These are phyloP conservation scores for Zymoseptoria crescenta DNA, from an alignment of 2,329 filamentous ascomycete species.

Conservation along the genomic window DNA sequence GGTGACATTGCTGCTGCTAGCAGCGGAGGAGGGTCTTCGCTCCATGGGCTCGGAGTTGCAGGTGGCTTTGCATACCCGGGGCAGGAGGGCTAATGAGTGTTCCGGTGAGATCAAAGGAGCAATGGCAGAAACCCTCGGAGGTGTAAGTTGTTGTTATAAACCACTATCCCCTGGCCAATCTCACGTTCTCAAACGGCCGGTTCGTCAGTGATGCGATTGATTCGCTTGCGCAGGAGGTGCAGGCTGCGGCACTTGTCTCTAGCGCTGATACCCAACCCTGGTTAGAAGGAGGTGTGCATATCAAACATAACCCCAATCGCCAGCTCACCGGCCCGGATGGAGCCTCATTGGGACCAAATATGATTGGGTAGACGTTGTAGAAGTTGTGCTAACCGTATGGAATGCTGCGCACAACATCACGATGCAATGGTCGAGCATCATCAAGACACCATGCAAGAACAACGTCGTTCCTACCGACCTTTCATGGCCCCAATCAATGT, in stretches of 20 bases:
- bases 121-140: neutral
- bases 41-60: slow-evolving; percentile 6
- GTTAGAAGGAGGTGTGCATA: neutral
- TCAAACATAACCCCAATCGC: neutral
- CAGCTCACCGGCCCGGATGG: neutral
- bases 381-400: neutral
- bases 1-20: slow-evolving; percentile 7
- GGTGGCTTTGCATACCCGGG: neutral
- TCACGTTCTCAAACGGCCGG: neutral
- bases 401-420: neutral
- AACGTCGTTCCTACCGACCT: neutral
- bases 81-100: neutral
- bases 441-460: neutral
- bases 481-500: neutral
- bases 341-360: neutral
- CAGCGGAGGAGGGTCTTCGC: slow-evolving; percentile 2
- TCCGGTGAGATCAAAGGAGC: neutral
- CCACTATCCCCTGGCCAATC: neutral
- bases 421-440: neutral
- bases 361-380: neutral
- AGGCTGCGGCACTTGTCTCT: neutral
- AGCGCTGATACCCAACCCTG: neutral
- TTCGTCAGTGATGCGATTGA: neutral
- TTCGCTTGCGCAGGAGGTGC: neutral
- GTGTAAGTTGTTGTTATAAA: neutral